These are phyloP conservation scores for Pseudogymnoascus sp. DNA, from an alignment of 2,329 filamentous ascomycete genomes.

Conservation along the genomic window DNA sequence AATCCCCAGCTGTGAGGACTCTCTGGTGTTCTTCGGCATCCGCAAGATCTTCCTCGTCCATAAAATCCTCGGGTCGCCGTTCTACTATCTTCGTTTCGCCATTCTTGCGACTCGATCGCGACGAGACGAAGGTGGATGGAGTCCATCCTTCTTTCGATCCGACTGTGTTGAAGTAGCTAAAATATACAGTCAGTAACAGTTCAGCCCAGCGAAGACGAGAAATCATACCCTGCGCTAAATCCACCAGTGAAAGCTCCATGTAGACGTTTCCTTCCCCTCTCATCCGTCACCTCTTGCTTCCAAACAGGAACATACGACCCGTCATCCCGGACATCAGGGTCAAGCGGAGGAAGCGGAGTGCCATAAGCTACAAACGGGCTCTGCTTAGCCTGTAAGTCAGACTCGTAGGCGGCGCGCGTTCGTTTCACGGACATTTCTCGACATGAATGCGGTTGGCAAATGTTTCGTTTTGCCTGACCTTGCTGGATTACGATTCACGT, in stretches of 20 bases:
- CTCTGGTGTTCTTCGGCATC: slow-evolving; percentile 74
- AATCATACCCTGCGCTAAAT: slow-evolving; percentile 82
- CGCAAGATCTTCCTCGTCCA: slow-evolving; percentile 94
- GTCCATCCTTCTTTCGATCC: slow-evolving; percentile 98
- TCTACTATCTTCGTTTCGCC: slow-evolving; percentile 48
- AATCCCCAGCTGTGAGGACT: slow-evolving; percentile 66
- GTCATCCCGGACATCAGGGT: slow-evolving; percentile 75
- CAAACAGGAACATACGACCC: slow-evolving; percentile 91
- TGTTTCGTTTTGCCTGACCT: slow-evolving; percentile 11
- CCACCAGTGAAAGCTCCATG: slow-evolving; percentile 97
- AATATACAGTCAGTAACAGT: slow-evolving; percentile 17
- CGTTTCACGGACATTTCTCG: slow-evolving; percentile 69
- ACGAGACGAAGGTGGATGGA: slow-evolving; percentile 86
- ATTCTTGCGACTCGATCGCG: slow-evolving; percentile 70
- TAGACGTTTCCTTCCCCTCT: slow-evolving; percentile 79
- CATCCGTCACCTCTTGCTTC: slow-evolving; percentile 96
- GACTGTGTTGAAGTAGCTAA: slow-evolving; percentile 93
- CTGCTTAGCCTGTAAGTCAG: slow-evolving; percentile 59
- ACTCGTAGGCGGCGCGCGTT: slow-evolving; percentile 70
- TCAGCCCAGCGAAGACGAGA: slow-evolving; percentile 25
- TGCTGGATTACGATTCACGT: slow-evolving; percentile 4
- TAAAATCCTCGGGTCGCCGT: slow-evolving; percentile 80
- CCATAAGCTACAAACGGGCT: slow-evolving; percentile 76
- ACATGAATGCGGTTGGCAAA: slow-evolving; percentile 18
- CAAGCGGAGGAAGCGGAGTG: slow-evolving; percentile 73